Conservation (phyloP, 1,284 basidiomycete species). For the Bjerkandera adusta region DNA sequence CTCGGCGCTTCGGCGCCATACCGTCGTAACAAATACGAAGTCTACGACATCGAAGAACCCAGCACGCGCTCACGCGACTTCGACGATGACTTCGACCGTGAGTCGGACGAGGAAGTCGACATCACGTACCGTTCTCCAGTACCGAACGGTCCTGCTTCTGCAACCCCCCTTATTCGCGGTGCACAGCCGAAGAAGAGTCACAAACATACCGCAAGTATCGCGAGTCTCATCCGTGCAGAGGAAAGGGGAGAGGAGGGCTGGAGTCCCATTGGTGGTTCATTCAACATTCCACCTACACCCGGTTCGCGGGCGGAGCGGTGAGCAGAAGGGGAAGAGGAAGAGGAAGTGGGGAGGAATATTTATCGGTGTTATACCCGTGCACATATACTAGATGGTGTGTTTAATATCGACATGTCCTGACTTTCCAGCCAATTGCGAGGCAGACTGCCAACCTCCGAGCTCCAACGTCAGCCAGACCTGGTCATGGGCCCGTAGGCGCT, state of each 20-base stretch:
- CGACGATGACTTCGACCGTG: constrained; percentile 48
- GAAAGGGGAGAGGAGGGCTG: constrained; percentile 75
- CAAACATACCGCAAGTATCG: constrained; percentile 77
- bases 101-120: constrained; percentile 60
- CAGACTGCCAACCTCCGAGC: too few relatives aligned
- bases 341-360: too few relatives aligned
- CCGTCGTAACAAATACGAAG: constrained; percentile 62
- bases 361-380: too few relatives aligned
- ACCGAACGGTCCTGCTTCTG: constrained; percentile 36
- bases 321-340: too few relatives aligned
- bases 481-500: too few relatives aligned
- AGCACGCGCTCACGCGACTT: constrained; percentile 41
- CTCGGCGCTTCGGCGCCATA: constrained; percentile 23
- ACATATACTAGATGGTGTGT: too few relatives aligned
- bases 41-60: constrained; percentile 65
- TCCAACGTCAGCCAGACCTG: too few relatives aligned
- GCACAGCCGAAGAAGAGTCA: constrained; percentile 45
- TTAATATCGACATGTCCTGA: too few relatives aligned
- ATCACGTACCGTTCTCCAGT: constrained; percentile 70
- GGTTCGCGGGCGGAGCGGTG: constrained; percentile 4
- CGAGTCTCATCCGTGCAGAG: constrained; percentile 71
- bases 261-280: constrained; percentile 62
- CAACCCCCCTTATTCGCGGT: constrained; percentile 32
- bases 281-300: constrained; percentile 42
- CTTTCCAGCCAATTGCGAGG: too few relatives aligned